Base-by-base conservation (phyloP, 2,329 filamentous ascomycete genomes). In the Ascochyta fabae region DNA sequence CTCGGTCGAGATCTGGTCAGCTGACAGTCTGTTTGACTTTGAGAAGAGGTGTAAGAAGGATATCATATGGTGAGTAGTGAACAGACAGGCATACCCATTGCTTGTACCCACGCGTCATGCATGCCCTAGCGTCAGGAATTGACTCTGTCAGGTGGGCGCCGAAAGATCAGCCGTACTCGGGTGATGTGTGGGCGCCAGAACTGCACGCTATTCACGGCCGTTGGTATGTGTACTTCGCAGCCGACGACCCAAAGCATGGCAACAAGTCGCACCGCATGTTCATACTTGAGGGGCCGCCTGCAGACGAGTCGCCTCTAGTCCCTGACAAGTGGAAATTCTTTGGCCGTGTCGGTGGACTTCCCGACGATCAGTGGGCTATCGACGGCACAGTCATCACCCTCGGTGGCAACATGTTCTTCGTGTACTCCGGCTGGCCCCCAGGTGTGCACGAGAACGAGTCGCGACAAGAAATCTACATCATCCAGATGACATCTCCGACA, bases 201-300 rank as follows among this genome's bases (percentile, higher is more conserved):
- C 74, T 85, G 0, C 83, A 85, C 65, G 69, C 69, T 43, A 73
- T 85, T 24, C 69, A 78, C 34, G 79, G 78, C 0, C 76, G 76
- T 22, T 85, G 83, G 83, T 85, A 83, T 67, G 75, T 84, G 56
- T 84, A 84, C 67, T 81, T 75, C 65, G 80, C 72, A 3, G 77
- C 74, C 15, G 76, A 74, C 19, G 66, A 80, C 58, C 75, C 75
- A 1, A 56, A 65, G 36, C 62, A 76, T n/a, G 79, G 79, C 48
- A 81, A 81, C 66, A 69, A 68, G 16, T 73, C 72, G 0, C 79
- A 81, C 63, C 68, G 79, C 22, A 80, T 80, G 76, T 80, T 74
- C 55, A 78, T 81, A 6, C 73, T 81, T 1, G 70, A 71, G 19
- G 79, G 79, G 0, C 79, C 79, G 0, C 64, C 70, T 0, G 61